Evolutionary conservation across 2,329 filamentous ascomycete species (phyloP).

Genomic region (Cryphonectria nitschkei): DNA sequence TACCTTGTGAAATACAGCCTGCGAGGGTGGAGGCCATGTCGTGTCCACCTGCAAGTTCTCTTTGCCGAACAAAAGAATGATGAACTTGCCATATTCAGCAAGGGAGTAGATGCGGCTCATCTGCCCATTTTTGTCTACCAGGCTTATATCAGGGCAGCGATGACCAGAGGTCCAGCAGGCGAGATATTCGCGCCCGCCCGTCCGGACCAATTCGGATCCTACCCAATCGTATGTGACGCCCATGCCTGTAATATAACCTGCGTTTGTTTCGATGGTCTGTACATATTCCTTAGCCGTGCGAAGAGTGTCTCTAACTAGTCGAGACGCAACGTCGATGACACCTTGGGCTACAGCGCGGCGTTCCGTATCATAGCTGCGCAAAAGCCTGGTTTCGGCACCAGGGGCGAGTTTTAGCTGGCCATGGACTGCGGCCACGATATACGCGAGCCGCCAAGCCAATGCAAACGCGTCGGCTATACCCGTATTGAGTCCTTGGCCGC

Average conservation of each 20-base stretch:
- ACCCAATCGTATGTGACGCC: slow-evolving; percentile 16
- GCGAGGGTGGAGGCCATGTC: neutral
- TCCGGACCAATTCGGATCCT: neutral
- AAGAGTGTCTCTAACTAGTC: slow-evolving; percentile 49
- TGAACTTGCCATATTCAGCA: slow-evolving; percentile 14
- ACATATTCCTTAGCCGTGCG: slow-evolving; percentile 50
- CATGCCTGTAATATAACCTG: slow-evolving; percentile 51
- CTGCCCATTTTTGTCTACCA: neutral
- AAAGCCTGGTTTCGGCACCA: slow-evolving; percentile 35
- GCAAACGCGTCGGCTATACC: slow-evolving; percentile 59
- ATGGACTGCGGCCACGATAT: slow-evolving; percentile 34
- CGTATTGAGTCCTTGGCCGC: slow-evolving; percentile 62
- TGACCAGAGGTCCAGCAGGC: neutral
- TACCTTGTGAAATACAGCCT: neutral
- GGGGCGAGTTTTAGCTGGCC: slow-evolving; percentile 30
- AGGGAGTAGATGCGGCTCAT: slow-evolving; percentile 23
- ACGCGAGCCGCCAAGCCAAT: slow-evolving; percentile 52
- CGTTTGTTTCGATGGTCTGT: slow-evolving; percentile 50
- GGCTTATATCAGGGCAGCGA: neutral
- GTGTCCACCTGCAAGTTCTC: slow-evolving; percentile 16
- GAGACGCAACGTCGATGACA: slow-evolving; percentile 52
- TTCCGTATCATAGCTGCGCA: slow-evolving; percentile 50
- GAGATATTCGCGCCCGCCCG: neutral
- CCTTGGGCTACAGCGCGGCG: slow-evolving; percentile 47
- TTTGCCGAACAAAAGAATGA: neutral